Conservation (phyloP, 345 rosid species). For the Lenwebbia sp. region DNA sequence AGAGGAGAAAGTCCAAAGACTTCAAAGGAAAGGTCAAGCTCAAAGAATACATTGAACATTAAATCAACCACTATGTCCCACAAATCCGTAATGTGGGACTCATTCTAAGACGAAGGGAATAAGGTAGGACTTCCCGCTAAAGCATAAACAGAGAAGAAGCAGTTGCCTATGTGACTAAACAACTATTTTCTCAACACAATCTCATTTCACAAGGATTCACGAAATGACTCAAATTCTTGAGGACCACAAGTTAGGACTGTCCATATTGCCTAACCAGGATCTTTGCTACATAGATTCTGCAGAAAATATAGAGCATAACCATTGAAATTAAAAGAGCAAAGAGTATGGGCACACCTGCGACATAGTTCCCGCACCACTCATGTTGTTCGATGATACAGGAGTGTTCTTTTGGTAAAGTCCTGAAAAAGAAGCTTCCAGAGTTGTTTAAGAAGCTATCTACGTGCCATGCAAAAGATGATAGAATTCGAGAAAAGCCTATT, state of each 20-base stretch:
- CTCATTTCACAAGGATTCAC: not conserved
- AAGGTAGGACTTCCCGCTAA: not conserved
- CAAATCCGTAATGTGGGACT: not conserved
- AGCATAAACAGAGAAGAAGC: not conserved
- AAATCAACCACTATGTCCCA: not conserved
- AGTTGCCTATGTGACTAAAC: not conserved
- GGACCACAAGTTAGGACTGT: not conserved
- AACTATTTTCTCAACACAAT: not conserved
- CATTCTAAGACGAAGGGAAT: not conserved
- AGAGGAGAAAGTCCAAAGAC: not conserved
- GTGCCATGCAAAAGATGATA: not conserved
- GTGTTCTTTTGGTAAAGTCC: conserved; percentile 63
- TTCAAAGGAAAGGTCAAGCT: not conserved
- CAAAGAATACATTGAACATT: not conserved
- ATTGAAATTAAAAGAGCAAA: not conserved
- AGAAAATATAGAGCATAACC: not conserved
- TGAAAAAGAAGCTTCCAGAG: conserved; percentile 10
- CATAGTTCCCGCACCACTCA: conserved; percentile 46
- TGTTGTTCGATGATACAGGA: conserved; percentile 44
- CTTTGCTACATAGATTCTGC: not conserved
- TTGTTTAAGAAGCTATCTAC: not conserved
- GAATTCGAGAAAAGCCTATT: not conserved
- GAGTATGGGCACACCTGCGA: conserved; percentile 47
- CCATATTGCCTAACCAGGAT: not conserved
- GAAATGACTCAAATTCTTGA: not conserved